A percentile compares a stretch with the other conserved stretches of the same genome.
Conservation (phyloP, 768 basidiomycete genomes). For the Ramaria rubella region DNA sequence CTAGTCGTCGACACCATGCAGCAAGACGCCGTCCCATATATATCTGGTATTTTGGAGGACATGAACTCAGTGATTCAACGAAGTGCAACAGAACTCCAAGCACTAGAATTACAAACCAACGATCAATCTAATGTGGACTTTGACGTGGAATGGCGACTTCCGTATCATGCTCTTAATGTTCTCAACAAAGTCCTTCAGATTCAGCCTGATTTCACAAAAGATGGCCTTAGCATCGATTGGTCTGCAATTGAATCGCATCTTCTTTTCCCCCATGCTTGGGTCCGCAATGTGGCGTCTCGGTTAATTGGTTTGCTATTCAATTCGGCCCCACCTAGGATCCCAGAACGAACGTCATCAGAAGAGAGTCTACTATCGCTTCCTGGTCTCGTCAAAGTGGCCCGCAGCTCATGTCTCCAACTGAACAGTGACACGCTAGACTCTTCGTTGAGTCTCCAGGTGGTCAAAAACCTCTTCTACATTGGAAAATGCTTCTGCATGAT, state of each 20-base stretch:
- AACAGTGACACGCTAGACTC: slow-evolving; percentile 76
- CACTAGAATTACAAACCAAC: slow-evolving; percentile 32
- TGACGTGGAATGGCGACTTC: slow-evolving; percentile 69
- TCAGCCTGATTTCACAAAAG: slow-evolving; percentile 27
- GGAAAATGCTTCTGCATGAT: slow-evolving; percentile 71
- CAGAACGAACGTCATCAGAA: slow-evolving; percentile 24
- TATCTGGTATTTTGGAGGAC: slow-evolving; percentile 49
- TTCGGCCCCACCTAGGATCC: slow-evolving; percentile 39
- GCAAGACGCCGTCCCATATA: slow-evolving; percentile 37
- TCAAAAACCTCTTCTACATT: slow-evolving; percentile 91
- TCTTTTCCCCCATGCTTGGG: slow-evolving; percentile 92
- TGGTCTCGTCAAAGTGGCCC: slow-evolving; percentile 63
- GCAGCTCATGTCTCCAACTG: slow-evolving; percentile 69
- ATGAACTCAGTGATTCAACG: slow-evolving; percentile 41
- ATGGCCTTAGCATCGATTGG: slow-evolving; percentile 49
- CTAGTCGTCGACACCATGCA: slow-evolving; percentile 68
- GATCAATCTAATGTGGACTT: slow-evolving; percentile 40
- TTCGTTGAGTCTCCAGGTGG: slow-evolving; percentile 68
- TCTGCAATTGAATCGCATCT: slow-evolving; percentile 54
- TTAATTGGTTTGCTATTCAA: slow-evolving; percentile 65
- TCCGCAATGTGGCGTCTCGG: slow-evolving; percentile 73
- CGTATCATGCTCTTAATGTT: slow-evolving; percentile 72
- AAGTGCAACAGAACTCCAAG: slow-evolving; percentile 36
- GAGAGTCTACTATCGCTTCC: slow-evolving; percentile 43
- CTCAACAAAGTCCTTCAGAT: slow-evolving; percentile 52